Conservation (phyloP, 495 filamentous ascomycete species). For the Xylaria longipes region DNA sequence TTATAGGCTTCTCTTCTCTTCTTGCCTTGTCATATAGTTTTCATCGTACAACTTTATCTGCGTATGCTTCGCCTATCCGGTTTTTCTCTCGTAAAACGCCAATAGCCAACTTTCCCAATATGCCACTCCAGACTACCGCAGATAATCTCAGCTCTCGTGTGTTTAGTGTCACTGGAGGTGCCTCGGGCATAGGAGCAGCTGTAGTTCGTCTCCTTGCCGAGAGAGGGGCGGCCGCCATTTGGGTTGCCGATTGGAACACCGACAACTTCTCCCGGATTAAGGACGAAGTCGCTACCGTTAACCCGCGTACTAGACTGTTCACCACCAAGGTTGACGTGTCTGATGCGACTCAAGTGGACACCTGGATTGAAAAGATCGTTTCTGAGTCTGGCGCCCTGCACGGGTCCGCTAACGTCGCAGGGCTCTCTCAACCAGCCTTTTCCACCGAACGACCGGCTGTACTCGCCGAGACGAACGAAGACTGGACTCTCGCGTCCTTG, state of each 20-base stretch:
- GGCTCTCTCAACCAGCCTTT: neutral
- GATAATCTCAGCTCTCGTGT: neutral
- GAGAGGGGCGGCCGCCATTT: neutral
- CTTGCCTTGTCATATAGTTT: neutral
- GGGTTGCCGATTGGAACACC: conserved; percentile 5
- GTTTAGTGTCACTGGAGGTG: neutral
- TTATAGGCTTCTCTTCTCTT: neutral
- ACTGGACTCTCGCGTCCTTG: neutral
- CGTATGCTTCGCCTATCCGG: neutral
- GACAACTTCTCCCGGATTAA: neutral
- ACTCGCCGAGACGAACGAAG: neutral
- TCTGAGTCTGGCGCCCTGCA: neutral
- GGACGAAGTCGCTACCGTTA: neutral
- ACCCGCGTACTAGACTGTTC: neutral
- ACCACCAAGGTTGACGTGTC: neutral
- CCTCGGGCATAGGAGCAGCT: neutral
- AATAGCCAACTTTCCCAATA: neutral
- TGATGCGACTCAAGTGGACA: neutral
- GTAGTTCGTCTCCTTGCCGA: conserved; percentile 1
- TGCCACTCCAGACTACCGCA: neutral
- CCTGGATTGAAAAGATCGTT: neutral
- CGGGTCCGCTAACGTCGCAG: conserved; percentile 1
- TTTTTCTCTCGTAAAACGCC: neutral
- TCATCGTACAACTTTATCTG: neutral
- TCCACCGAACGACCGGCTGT: conserved; percentile 1